Evolutionary conservation across 2,329 filamentous ascomycete genomes (phyloP), one percentile per base, ranked within the genome.

Genomic region (Fusarium sp.): DNA sequence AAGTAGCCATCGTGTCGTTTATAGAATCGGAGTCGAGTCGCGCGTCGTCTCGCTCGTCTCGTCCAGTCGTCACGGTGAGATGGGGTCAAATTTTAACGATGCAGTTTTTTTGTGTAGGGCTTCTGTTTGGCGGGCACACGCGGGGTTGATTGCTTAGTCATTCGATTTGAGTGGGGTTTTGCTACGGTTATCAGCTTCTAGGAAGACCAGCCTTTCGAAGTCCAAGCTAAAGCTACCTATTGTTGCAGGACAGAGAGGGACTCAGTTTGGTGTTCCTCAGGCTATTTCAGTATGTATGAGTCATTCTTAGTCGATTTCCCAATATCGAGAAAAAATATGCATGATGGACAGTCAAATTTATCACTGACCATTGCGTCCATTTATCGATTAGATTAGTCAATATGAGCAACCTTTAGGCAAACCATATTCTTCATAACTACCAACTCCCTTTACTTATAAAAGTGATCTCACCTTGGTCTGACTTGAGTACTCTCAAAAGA

Each of bases 1-100:
- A 88, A 74, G 82, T 84, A 81, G 86, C 88, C 89, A 91, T 91
- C 62, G 71, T 80, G 71, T 65, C 60, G 62, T 52, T 52, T 52
- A 28, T 52, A 42, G 30, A 68, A 59, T 65, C 69, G 66, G 62
- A 66, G 76, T 77, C 65, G 73, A 72, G 83, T 74, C 71, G 67
- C 67, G 65, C 68, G 69, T 67, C 62, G 70, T 69, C 55, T 67
- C 55, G 60, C 69, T 74, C 66, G 65, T 67, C 69, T 74, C 66
- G 61, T 67, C 62, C 72, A 67, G 72, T 77, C 66, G 67, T 65
- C 70, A 75, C 58, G 75, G 73, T 77, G 76, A 78, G 72, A 68
- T 70, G 72, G 71, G 73, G 75, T 49, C 45, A 75, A 79, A 77
- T 79, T 81, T 79, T 80, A 70, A 37, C 66, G 55, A 70, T 57